phyloP scores from a whole-genome alignment of 768 basidiomycete genomes.

The Trametes elegans region DNA sequence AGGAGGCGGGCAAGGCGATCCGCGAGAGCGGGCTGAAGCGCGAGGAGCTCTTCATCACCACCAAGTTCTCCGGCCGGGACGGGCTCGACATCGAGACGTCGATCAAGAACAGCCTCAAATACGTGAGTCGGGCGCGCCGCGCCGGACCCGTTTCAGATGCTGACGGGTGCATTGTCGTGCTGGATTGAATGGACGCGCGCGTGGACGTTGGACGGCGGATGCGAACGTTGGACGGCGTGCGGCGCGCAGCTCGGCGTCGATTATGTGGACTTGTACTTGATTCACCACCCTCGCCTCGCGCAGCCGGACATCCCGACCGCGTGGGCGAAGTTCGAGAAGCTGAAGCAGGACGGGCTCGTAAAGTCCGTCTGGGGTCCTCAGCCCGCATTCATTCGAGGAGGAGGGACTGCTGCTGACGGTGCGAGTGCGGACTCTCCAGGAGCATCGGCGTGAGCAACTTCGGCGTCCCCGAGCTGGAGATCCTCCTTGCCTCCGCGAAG shows the following conservation, averaged over 20 bases:
- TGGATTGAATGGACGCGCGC: not conserved
- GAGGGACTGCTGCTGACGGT: not conserved
- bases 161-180: not conserved
- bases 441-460: constrained; percentile 78
- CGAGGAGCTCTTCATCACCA: constrained; percentile 61
- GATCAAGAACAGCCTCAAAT: constrained; percentile 53
- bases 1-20: constrained; percentile 47
- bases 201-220: not conserved
- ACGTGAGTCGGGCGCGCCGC: constrained; percentile 44
- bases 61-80: constrained; percentile 55
- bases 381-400: not conserved
- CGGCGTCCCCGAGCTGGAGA: constrained; percentile 48
- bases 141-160: too few species aligned
- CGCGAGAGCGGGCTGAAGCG: constrained; percentile 56
- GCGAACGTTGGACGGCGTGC: not conserved
- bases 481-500: constrained; percentile 56
- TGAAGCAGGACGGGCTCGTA: constrained; percentile 54
- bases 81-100: constrained; percentile 54
- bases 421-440: constrained; percentile 33
- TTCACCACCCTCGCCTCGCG: constrained; percentile 56
- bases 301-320: constrained; percentile 56
- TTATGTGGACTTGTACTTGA: constrained; percentile 71
- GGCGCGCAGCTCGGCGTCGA: constrained; percentile 52
- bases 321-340: constrained; percentile 63
- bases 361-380: constrained; percentile 38